Evolutionary conservation across 2,329 filamentous ascomycete genomes (phyloP).

Genomic region (Gliomastix tumulicola): DNA sequence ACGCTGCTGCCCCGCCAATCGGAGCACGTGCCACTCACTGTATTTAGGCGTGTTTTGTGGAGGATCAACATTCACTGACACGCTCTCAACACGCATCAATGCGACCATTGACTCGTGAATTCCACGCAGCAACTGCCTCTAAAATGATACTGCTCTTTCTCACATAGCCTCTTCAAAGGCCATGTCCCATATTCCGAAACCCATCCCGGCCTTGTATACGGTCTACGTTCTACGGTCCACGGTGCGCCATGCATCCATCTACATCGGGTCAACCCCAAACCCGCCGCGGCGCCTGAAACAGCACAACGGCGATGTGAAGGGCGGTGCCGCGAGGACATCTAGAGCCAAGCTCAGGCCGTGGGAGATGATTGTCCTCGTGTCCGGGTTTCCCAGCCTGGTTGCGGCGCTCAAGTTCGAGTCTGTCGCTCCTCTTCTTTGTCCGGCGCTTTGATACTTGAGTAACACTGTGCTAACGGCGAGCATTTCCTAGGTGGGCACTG

Average conservation of each 20-base stretch:
- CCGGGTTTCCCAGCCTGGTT: constrained; percentile 80
- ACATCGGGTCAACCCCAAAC: constrained; percentile 89
- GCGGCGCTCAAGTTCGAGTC: constrained; percentile 93
- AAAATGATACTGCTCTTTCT: too few relatives aligned
- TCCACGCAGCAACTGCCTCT: too few relatives aligned
- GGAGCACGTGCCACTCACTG: too few relatives aligned
- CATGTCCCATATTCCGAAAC: constrained; percentile 24
- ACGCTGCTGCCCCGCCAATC: too few relatives aligned
- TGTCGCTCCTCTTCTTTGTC: constrained; percentile 3
- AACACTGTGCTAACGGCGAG: constrained; percentile 27
- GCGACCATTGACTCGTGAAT: background rate
- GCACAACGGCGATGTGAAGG: constrained; percentile 80
- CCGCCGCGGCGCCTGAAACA: constrained; percentile 79
- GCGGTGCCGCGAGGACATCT: constrained; percentile 74
- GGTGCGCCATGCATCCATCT: constrained; percentile 62
- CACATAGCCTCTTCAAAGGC: background rate
- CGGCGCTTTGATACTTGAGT: constrained; percentile 62
- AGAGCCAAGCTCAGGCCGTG: constrained; percentile 67
- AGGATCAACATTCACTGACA: too few relatives aligned
- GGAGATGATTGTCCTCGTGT: constrained; percentile 83
- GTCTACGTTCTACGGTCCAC: constrained; percentile 89
- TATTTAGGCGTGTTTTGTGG: too few relatives aligned
- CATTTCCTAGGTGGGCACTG: constrained; percentile 80
- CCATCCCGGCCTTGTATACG: constrained; percentile 83
- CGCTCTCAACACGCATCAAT: too few relatives aligned